phyloP scores from a whole-genome alignment of 2,329 filamentous ascomycete genomes.

The Rugonectria rugulosa region DNA sequence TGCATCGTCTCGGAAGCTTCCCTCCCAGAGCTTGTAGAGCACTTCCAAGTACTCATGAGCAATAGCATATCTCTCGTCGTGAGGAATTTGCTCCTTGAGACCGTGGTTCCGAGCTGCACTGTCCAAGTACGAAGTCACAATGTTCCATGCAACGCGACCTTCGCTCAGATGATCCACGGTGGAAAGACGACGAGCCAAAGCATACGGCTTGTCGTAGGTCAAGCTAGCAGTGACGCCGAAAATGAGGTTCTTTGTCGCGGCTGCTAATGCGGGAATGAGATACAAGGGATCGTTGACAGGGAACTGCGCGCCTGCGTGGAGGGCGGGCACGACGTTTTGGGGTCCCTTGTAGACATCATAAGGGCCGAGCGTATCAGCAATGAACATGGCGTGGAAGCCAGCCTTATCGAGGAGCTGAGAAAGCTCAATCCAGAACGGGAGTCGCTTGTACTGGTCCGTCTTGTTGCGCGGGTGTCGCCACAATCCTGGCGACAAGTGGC shows the following conservation, averaged over 20 bases:
- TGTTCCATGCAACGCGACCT: slow-evolving; percentile 54
- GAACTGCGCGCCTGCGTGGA: slow-evolving; percentile 50
- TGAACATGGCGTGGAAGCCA: slow-evolving; percentile 59
- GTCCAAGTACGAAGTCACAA: slow-evolving; percentile 53
- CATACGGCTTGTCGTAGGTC: slow-evolving; percentile 46
- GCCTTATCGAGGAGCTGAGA: slow-evolving; percentile 54
- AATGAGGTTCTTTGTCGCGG: slow-evolving; percentile 53
- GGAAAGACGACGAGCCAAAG: slow-evolving; percentile 44
- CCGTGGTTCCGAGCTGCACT: slow-evolving; percentile 14
- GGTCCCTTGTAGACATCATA: slow-evolving; percentile 43
- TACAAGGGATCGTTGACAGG: slow-evolving; percentile 50
- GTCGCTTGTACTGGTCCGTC: slow-evolving; percentile 28
- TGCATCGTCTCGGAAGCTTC: slow-evolving; percentile 19
- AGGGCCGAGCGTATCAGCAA: slow-evolving; percentile 56
- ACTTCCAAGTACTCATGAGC: slow-evolving; percentile 21
- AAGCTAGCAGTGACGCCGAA: slow-evolving; percentile 47
- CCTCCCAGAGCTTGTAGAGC: slow-evolving; percentile 24
- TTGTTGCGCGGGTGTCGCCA: slow-evolving; percentile 33
- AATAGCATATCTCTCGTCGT: slow-evolving; percentile 25
- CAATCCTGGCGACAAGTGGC: slow-evolving; percentile 25
- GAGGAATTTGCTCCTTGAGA: slow-evolving; percentile 48
- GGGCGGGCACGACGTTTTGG: slow-evolving; percentile 23
- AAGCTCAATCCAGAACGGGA: slow-evolving; percentile 53
- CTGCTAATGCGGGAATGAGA: slow-evolving; percentile 53
- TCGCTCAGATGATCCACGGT: slow-evolving; percentile 46